Base-by-base conservation (phyloP, 2,329 filamentous ascomycete genomes). In the Claviceps lovelessii region DNA sequence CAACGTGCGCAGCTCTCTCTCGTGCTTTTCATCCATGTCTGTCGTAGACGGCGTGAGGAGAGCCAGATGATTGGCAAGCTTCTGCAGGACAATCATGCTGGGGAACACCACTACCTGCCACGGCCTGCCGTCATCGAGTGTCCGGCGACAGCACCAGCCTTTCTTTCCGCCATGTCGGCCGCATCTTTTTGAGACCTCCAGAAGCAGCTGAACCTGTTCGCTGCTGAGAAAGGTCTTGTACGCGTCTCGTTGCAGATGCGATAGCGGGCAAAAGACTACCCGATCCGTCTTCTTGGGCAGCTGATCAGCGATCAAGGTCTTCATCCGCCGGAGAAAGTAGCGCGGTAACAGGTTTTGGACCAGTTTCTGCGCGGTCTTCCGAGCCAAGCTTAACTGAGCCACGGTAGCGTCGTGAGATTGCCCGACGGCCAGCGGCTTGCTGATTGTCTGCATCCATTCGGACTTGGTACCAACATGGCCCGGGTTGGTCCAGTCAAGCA, bases 401-500 rank as follows among this genome's bases (percentile, higher is more conserved):
- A 86, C 71, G 0, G 89, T 95, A 10, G 91, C 90, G 67, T 95
- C 88, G 64, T 98, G 91, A 47, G 90, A 90, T 69, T 97, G 93
- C 0, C 93, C 93, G 52, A 90, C 73, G 54, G 86, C 88, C 54
- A 98, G 73, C 0, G 91, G 93, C 28, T 84, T 79, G 53, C 84
- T 84, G 56, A 98, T 88, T 42, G 79, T 82, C 23, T 78, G 75
- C 62, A 83, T 85, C 93, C 93, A 98, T 46, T 87, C 86, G 5
- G 78, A 73, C 10, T 86, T 63, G 0, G 75, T 75, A 17, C 79
- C 80, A 54, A 84, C 79, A 49, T 77, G 71, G 0, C 90, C 91
- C 0, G 93, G 93, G 61, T 94, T 93, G 0, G 90, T 90, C 93
- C 93, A 98, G 66, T 98, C 95, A 3, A 98, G 74, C 0, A 98